phyloP scores from a whole-genome alignment of 305 asterid species.

The Plantago coronopus region DNA sequence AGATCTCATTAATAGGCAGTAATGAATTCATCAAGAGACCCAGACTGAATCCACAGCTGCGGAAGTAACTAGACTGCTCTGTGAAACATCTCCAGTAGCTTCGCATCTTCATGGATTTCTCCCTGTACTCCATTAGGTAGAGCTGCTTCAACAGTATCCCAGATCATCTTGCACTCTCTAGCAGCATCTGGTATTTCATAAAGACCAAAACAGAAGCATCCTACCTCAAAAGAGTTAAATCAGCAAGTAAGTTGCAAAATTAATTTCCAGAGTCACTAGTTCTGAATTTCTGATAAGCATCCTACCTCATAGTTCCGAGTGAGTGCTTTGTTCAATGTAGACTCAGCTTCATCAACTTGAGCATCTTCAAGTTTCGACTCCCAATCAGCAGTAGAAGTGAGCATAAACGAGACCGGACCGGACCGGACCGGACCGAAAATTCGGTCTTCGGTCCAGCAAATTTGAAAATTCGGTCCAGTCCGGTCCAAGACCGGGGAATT shows the following conservation, averaged over 20 bases:
- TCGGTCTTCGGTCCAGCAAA: too few relatives aligned
- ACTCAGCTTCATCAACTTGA: slow-evolving; percentile 89
- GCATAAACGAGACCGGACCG: too few relatives aligned
- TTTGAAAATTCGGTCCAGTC: too few relatives aligned
- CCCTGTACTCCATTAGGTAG: slow-evolving; percentile 55
- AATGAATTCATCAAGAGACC: slow-evolving; percentile 64
- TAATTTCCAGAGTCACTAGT: too few relatives aligned
- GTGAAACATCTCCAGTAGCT: slow-evolving; percentile 76
- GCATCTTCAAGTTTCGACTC: slow-evolving; percentile 87
- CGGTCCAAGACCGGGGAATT: too few relatives aligned
- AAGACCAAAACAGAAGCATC: slow-evolving; percentile 19
- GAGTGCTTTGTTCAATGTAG: slow-evolving; percentile 87
- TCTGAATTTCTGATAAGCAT: background rate
- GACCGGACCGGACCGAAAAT: too few relatives aligned
- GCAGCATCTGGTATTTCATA: slow-evolving; percentile 71
- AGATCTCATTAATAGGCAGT: slow-evolving; percentile 64
- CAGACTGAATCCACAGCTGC: slow-evolving; percentile 61
- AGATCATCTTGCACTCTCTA: slow-evolving; percentile 69
- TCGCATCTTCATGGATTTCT: slow-evolving; percentile 50
- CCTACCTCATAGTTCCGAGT: slow-evolving; percentile 77
- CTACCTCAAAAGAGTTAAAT: too few relatives aligned
- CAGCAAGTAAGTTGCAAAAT: too few relatives aligned
- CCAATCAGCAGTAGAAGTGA: slow-evolving; percentile 74
- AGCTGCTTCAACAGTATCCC: slow-evolving; percentile 82
- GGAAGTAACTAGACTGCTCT: slow-evolving; percentile 75